phyloP scores from a whole-genome alignment of 2,329 filamentous ascomycete species.

The Neurospora crassa region DNA sequence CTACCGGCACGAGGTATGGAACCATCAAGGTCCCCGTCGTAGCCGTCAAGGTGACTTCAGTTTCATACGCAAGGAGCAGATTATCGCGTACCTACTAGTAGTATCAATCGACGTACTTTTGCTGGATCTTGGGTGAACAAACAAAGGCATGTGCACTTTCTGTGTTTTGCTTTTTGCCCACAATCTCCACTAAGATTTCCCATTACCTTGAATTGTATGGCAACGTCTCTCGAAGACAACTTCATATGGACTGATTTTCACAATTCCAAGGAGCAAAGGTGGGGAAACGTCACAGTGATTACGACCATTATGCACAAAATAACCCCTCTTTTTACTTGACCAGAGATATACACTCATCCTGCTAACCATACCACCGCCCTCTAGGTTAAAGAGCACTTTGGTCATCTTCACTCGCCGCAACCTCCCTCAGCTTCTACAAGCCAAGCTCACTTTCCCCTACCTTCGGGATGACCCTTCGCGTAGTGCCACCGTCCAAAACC shows the following conservation, averaged over 20 bases:
- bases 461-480: neutral
- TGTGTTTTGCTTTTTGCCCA: neutral
- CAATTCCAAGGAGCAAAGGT: neutral
- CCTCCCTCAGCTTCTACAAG: neutral
- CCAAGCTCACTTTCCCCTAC: neutral
- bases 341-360: neutral
- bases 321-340: neutral
- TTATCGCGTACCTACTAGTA: neutral
- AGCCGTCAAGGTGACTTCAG: neutral
- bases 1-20: neutral
- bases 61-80: neutral
- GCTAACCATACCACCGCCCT: neutral
- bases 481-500: conserved; percentile 5
- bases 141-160: neutral
- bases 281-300: neutral
- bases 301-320: neutral
- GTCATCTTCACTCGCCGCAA: neutral
- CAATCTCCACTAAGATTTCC: neutral
- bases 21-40: neutral
- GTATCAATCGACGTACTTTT: neutral
- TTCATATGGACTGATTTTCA: neutral
- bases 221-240: neutral
- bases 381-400: neutral
- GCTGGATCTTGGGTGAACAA: neutral
- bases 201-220: neutral